phyloP scores from a whole-genome alignment of 441 rosid genomes.

The Populus hybrid region DNA sequence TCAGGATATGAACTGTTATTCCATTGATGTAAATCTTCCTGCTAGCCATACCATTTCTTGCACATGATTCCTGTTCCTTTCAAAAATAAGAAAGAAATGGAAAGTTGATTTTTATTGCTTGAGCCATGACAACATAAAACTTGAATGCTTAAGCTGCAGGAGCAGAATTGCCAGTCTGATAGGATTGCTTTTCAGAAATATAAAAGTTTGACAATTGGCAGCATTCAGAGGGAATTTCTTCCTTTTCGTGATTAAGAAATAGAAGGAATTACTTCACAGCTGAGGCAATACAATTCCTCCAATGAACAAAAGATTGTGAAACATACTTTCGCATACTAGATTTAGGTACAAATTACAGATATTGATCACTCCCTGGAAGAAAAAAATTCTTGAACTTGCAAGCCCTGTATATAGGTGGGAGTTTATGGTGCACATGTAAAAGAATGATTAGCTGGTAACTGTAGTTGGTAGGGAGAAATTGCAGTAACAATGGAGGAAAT shows the following conservation, averaged over 20 bases:
- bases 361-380: neutral
- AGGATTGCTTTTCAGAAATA: neutral
- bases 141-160: neutral
- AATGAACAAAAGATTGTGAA: neutral
- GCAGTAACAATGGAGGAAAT: too few relatives aligned
- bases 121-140: neutral
- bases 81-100: neutral
- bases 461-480: neutral
- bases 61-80: neutral
- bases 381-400: neutral
- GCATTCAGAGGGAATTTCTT: neutral
- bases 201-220: neutral
- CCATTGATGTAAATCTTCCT: neutral
- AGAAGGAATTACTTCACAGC: neutral
- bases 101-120: neutral
- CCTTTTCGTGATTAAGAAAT: neutral
- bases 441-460: constrained; percentile 26
- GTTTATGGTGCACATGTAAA: constrained; percentile 5
- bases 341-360: neutral
- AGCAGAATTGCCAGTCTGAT: neutral
- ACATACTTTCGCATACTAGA: neutral
- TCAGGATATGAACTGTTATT: neutral
- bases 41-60: neutral
- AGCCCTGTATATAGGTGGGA: neutral
- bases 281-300: neutral